Conservation (phyloP, 345 rosid genomes). For the Camelina hispida region DNA sequence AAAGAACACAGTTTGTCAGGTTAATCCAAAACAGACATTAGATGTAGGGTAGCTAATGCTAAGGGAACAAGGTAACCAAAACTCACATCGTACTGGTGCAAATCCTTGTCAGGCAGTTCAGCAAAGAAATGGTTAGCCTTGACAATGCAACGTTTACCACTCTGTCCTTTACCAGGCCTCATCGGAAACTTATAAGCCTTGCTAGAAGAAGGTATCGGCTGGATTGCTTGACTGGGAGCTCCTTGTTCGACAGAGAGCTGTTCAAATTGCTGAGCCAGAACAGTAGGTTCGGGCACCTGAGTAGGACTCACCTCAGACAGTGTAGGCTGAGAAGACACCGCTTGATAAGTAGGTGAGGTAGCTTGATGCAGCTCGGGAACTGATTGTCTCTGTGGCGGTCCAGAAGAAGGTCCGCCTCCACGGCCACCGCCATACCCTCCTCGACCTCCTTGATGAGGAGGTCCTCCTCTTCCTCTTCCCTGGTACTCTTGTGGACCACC, state of each 20-base stretch:
- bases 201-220: slow-evolving; percentile 71
- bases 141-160: slow-evolving; percentile 70
- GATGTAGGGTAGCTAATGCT: background rate
- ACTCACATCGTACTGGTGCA: slow-evolving; percentile 94
- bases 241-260: slow-evolving; percentile 62
- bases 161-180: slow-evolving; percentile 78
- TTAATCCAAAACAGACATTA: slow-evolving; percentile 6
- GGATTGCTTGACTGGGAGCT: slow-evolving; percentile 61
- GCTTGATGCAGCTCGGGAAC: slow-evolving; percentile 99
- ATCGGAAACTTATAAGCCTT: slow-evolving; percentile 80
- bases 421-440: slow-evolving; percentile 61
- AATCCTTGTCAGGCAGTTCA: slow-evolving; percentile 85
- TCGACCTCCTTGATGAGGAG: slow-evolving; percentile 67
- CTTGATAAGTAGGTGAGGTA: slow-evolving; percentile 62
- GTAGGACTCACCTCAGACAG: slow-evolving; percentile 64
- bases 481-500: slow-evolving; percentile 68
- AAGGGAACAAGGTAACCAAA: slow-evolving; percentile 8
- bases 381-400: slow-evolving; percentile 63
- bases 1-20: slow-evolving; percentile 17
- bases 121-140: slow-evolving; percentile 99
- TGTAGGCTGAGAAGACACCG: slow-evolving; percentile 61
- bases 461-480: slow-evolving; percentile 82
- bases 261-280: slow-evolving; percentile 51
- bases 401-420: slow-evolving; percentile 63
- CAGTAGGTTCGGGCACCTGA: slow-evolving; percentile 51